Conservation (phyloP, 2,329 filamentous ascomycete genomes). For the Orbilia javanica region DNA sequence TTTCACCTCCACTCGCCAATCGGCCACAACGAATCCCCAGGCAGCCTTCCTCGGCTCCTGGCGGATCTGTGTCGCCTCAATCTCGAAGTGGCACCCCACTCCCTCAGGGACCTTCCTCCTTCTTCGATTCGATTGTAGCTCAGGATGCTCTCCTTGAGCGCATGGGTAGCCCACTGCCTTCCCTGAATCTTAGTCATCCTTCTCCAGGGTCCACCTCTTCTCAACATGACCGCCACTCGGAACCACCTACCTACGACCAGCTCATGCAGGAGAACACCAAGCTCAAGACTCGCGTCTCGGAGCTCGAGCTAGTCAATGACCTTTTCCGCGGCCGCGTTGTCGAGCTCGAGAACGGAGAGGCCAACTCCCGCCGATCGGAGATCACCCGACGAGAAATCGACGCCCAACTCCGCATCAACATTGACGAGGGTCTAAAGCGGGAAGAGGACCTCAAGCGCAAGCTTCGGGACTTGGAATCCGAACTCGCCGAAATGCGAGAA, state of each 20-base stretch:
- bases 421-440: constrained; percentile 81
- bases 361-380: constrained; percentile 74
- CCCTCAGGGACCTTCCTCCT: constrained; percentile 60
- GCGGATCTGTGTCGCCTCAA: constrained; percentile 61
- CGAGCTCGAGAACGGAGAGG: constrained; percentile 82
- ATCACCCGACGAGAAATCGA: constrained; percentile 71
- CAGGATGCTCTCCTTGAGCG: constrained; percentile 59
- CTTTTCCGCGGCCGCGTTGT: constrained; percentile 80
- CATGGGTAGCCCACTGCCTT: constrained; percentile 68
- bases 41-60: constrained; percentile 59
- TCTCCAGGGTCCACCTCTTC: constrained; percentile 74
- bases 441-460: constrained; percentile 86
- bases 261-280: constrained; percentile 82
- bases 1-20: constrained; percentile 60
- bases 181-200: constrained; percentile 70
- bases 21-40: constrained; percentile 65
- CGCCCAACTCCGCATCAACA: constrained; percentile 71
- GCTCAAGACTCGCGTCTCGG: constrained; percentile 93
- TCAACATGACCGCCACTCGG: constrained; percentile 69
- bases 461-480: constrained; percentile 80
- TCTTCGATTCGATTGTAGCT: constrained; percentile 62
- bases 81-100: constrained; percentile 62
- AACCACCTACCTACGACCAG: constrained; percentile 74
- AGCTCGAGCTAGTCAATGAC: constrained; percentile 94
- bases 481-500: constrained; percentile 64